Evolutionary conservation across 148 eudicot species (phyloP), one percentile per base, ranked within the genome.

Genomic region (Amaranthus palmeri): DNA sequence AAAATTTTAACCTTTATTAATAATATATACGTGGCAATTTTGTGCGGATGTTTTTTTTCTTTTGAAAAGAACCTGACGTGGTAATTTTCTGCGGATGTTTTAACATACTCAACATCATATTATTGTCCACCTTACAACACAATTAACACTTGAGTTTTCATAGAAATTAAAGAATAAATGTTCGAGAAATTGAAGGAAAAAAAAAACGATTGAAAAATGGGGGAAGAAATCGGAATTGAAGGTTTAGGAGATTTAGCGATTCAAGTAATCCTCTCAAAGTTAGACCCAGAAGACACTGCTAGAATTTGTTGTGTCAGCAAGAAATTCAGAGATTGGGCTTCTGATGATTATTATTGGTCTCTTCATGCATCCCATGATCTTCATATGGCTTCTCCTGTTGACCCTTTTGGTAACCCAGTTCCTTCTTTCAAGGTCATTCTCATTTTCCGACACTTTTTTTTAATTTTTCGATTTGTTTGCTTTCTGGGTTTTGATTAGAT

Each of bases 331-430:
- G 80, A 43, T 68, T 90, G 80, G 86, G 87, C 89, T 6, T 85
- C 88, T 64, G 96, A 91, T 13, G 90, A 85, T 36, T 71, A 78
- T 6, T 76, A 87, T 7, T 93, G 98, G 98, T 72, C 95, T 48
- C 56, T 65, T 55, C 84, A 87, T 69, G 86, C 85, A 53, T 77
- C 77, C 51, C 69, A 71, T 0, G 87, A 93, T 18, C 92, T 93
- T 45, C 43, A 75, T 54, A 82, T 93, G 43, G 68, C 81, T 3
- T 82, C 86, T 49, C 97, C 97, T 8, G 8, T 69, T 54, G 90
- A 91, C 74, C 92, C 92, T 76, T 57, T 50, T 15, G 91, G 87
- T 43, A 82, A 84, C 41, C 84, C 84, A 53, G 50, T 69, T 25
- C 83, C 91, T 51, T 82, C 91, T 71, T 93, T 83, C 71, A 85